phyloP scores from a whole-genome alignment of 2,329 filamentous ascomycete species.

The Fusarium pseudoanthophilum region DNA sequence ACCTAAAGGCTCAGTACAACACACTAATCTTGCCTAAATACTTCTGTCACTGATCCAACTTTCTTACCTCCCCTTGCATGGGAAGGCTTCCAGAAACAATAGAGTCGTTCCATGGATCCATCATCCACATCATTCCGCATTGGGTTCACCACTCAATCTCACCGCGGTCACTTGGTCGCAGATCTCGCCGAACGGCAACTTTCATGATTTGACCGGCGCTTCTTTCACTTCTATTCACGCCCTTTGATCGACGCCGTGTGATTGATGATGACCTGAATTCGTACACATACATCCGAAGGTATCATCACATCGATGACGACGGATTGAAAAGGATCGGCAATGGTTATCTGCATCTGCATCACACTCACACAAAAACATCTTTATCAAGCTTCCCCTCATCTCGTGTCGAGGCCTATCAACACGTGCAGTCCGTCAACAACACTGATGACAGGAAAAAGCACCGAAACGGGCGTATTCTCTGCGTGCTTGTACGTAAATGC shows the following conservation, averaged over 20 bases:
- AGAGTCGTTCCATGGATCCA: constrained; percentile 35
- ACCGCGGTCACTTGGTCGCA: constrained; percentile 29
- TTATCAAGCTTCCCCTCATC: constrained; percentile 27
- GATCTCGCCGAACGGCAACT: constrained; percentile 36
- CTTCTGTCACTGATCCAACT: not conserved
- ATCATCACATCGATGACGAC: constrained; percentile 29
- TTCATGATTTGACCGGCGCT: constrained; percentile 28
- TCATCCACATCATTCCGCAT: constrained; percentile 32
- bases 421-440: constrained; percentile 20
- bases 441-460: constrained; percentile 9
- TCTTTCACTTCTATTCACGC: constrained; percentile 10
- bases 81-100: constrained; percentile 38
- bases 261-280: constrained; percentile 2
- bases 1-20: fast-evolving
- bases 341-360: constrained; percentile 3
- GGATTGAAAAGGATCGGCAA: constrained; percentile 25
- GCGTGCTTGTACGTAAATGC: constrained; percentile 34
- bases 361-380: constrained; percentile 4
- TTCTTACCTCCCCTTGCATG: not conserved
- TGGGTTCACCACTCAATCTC: constrained; percentile 22
- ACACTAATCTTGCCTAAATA: fast-evolving
- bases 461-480: constrained; percentile 17
- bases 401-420: constrained; percentile 14
- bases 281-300: constrained; percentile 1
- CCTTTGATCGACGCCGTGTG: constrained; percentile 22